Base-by-base conservation (phyloP, 176 grass and related monocot species). In the Rhipidocladum racemiflorum region DNA sequence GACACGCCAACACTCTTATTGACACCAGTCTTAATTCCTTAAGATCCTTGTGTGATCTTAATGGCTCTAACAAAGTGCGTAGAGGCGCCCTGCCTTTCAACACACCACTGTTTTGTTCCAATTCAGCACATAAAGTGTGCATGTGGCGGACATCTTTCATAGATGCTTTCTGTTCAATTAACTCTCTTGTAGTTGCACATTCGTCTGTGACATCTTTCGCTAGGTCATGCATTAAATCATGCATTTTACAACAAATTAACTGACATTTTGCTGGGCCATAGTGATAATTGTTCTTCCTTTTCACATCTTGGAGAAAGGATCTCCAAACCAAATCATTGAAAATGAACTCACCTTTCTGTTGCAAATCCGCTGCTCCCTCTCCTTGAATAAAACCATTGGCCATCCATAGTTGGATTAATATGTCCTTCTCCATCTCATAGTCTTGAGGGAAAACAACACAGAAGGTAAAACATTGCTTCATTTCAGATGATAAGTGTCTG, bases 201-300 rank as follows among this genome's bases (percentile, higher is more conserved):
- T 78, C 65, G 0, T 62, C 27, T 21, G 55, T 21, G 5, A 61
- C 66, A 18, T 39, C 16, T 64, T 79, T 70, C 1, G 48, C 68
- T 13, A 86, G 59, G 9, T 74, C 84, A 57, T 86, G 76, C 69
- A 81, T 78, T 49, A 76, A 36, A 77, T 85, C 73, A 42, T 85
- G 84, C 54, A 85, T 86, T 63, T 86, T 72, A 62, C 76, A 53
- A 68, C 10, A 1, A 49, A 78, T 23, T 29, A 0, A 1, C 8
- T 46, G 3, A 20, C n/a, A 11, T 9, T 1, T 7, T 59, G 0
- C 13, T 7, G 4, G n/a, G n/a, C n/a, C 2, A 5, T 0, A 0
- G 18, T 21, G 4, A 18, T 1, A 0, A 76, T 44, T 0, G 7
- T 7, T 0, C 53, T 32, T 65, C 44, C 0, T 6, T 14, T 63